A percentile compares a stretch with the other conserved stretches of the same genome.
These are phyloP conservation scores for Fusarium sp. DNA, from an alignment of 2,329 filamentous ascomycete species.

Conservation along the genomic window DNA sequence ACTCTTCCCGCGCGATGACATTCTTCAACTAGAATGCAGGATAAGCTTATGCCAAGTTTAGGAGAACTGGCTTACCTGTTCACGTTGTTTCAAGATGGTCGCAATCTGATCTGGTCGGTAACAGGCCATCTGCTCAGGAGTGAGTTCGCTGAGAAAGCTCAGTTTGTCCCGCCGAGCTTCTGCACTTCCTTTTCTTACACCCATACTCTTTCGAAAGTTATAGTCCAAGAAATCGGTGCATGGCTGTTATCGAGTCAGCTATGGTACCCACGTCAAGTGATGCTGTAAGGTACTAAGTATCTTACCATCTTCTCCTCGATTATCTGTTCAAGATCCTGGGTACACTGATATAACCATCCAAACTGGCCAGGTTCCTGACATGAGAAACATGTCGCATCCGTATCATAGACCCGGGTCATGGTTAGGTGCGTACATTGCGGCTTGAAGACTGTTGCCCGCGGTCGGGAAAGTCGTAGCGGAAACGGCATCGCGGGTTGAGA, in stretches of 20 bases:
- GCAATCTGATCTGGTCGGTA: slow-evolving; percentile 62
- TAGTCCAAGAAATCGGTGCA: slow-evolving; percentile 53
- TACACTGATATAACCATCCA: slow-evolving; percentile 81
- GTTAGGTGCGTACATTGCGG: slow-evolving; percentile 72
- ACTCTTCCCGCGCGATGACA: slow-evolving; percentile 47
- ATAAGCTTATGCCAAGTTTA: not conserved
- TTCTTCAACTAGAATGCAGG: slow-evolving; percentile 28
- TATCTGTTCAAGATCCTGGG: slow-evolving; percentile 67
- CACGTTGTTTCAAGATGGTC: slow-evolving; percentile 61
- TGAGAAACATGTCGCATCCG: slow-evolving; percentile 63
- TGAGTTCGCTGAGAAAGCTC: slow-evolving; percentile 59
- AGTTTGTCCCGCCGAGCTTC: slow-evolving; percentile 56
- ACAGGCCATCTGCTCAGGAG: slow-evolving; percentile 52
- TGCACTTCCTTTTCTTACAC: slow-evolving; percentile 53
- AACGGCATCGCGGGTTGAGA: slow-evolving; percentile 25
- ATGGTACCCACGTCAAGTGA: not conserved
- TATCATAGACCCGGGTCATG: slow-evolving; percentile 73
- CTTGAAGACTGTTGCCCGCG: slow-evolving; percentile 40
- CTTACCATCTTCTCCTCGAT: slow-evolving; percentile 47
- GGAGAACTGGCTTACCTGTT: slow-evolving; percentile 53
- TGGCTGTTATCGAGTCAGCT: slow-evolving; percentile 36
- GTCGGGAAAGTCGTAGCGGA: slow-evolving; percentile 13
- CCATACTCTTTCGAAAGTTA: slow-evolving; percentile 48
- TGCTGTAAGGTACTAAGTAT: slow-evolving; percentile 37
- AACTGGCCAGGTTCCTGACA: slow-evolving; percentile 67